A percentile compares a stretch with the other conserved stretches of the same genome.
These are phyloP conservation scores for Castanospermum australe DNA, from an alignment of 306 rosid species.

Conservation along the genomic window DNA sequence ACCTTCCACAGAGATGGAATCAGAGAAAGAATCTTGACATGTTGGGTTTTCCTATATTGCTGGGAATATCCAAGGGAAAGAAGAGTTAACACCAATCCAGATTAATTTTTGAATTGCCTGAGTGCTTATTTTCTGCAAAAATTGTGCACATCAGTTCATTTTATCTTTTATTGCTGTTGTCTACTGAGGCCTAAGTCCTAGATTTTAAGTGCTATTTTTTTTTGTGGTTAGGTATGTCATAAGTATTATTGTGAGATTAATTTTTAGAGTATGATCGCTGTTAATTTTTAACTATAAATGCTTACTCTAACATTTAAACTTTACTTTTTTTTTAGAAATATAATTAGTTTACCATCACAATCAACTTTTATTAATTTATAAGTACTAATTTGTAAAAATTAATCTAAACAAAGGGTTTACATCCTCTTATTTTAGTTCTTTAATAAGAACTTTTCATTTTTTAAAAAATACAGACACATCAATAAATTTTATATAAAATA, in stretches of 20 bases:
- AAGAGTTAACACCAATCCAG: not conserved
- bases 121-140: not conserved
- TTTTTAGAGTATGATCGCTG: too few species aligned
- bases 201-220: too few species aligned
- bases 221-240: too few species aligned
- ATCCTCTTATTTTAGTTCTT: not conserved
- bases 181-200: not conserved
- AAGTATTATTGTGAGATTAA: too few species aligned
- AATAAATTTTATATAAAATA: not conserved
- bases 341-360: too few species aligned
- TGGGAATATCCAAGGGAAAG: constrained; percentile 8
- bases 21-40: not conserved
- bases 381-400: not conserved
- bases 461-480: not conserved
- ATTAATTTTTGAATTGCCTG: not conserved
- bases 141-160: not conserved
- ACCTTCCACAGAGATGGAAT: not conserved
- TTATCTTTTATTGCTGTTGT: not conserved
- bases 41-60: constrained; percentile 13
- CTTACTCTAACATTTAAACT: too few species aligned
- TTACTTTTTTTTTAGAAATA: too few species aligned
- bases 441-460: not conserved
- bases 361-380: too few species aligned
- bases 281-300: too few species aligned
- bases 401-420: not conserved